Base-by-base conservation (phyloP, 1,139 yeast genomes). In the Saccharomycopsis crataegensis region DNA sequence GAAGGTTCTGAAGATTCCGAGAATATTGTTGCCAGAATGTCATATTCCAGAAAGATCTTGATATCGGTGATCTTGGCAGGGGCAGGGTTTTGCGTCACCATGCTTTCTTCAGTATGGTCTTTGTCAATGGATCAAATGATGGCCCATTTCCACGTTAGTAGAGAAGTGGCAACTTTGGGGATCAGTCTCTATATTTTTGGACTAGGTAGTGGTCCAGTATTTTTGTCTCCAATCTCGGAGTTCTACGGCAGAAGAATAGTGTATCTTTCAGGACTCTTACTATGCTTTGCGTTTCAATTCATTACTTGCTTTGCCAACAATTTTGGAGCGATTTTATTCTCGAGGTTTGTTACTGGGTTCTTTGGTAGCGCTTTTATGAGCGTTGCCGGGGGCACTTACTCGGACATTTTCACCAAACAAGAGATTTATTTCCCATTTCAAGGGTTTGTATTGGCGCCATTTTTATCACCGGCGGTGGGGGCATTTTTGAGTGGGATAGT, bases 221-320 rank as follows among this genome's bases (percentile, higher is more conserved):
- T 89, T 34, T 89, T 96, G 94, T 88, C 96, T 11, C 97, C 97
- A 6, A 71, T 89, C 50, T 82, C 91, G 36, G 97, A 90, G 68
- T 82, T 84, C 62, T 82, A 82, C 60, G 96, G 97, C 48, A 78
- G 97, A 69, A 78, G 88, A 61, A 86, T 91, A 1, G 94, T 90
- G 14, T 89, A 89, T 65, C 75, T 84, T 62, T 73, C 66, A 78
- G 82, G 34, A 73, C 87, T 31, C 87, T 87, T 65, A 78, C 79
- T 56, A 76, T 88, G 56, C 86, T 90, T 73, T 86, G 87, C 67
- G 83, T 90, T 57, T 96, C 96, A 6, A 86, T 94, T 67, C 34
- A 48, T 54, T 36, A 96, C 96, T 1, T 70, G 89, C 46, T 83
- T 95, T 43, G 86, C 86, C 48, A 88, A 86, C 65, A 84, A 88